phyloP scores from a whole-genome alignment of 2,329 filamentous ascomycete genomes.

The Neofusicoccum sp. region DNA sequence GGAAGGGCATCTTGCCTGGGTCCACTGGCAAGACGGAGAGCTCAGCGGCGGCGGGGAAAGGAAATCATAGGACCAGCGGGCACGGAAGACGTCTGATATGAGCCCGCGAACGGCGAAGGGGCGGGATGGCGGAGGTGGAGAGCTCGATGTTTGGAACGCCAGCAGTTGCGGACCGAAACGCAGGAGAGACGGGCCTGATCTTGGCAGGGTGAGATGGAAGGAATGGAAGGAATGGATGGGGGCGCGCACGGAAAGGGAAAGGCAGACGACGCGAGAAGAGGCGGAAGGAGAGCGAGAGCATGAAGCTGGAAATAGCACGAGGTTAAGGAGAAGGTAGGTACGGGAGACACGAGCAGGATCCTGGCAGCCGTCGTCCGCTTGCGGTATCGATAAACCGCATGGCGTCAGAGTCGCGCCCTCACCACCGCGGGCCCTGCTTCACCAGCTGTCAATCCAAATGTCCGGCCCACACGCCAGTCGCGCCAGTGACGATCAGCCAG shows the following conservation, averaged over 20 bases:
- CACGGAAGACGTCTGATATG: neutral
- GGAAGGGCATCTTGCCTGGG: conserved; percentile 27
- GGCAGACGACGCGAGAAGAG: neutral
- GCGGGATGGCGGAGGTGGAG: neutral
- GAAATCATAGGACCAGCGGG: neutral
- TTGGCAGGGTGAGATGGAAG: neutral
- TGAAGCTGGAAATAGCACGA: conserved; percentile 5
- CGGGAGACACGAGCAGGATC: neutral
- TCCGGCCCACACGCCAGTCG: neutral
- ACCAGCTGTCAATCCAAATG: neutral
- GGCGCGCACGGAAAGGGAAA: neutral
- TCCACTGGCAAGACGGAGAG: neutral
- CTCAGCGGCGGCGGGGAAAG: neutral
- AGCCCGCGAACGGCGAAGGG: neutral
- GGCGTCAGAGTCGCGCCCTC: conserved; percentile 3
- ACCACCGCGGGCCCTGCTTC: neutral
- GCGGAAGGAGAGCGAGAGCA: neutral
- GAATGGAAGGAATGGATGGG: neutral
- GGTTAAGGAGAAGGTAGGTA: conserved; percentile 7
- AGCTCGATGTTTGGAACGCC: neutral
- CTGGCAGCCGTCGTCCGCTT: conserved; percentile 3
- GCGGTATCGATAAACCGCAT: conserved; percentile 11
- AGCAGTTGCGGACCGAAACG: neutral
- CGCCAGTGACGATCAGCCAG: neutral
- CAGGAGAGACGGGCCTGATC: neutral